Evolutionary conservation across 768 basidiomycete genomes (phyloP), one percentile per base, ranked within the genome.

Genomic region (Russula olivacea): DNA sequence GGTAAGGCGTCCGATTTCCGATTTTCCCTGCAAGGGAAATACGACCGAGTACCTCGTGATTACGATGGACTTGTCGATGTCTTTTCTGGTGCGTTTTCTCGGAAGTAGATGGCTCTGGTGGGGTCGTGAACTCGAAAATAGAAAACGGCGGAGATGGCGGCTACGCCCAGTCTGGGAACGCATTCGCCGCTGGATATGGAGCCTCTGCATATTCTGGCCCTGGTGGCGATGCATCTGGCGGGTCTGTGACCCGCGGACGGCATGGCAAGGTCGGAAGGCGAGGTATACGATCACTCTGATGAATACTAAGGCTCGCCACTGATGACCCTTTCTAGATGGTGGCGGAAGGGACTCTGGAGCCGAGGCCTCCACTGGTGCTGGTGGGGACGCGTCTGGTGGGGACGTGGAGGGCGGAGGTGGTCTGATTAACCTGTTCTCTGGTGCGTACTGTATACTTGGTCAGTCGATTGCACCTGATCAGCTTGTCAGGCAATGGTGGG

Each of bases 321-420:
- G 43, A 63, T 23, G 43, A 3, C 30, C 28, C 0, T 17, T 45
- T 8, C 28, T 28, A 59, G 57, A 41, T 25, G 58, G 19, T 10
- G 11, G 21, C 47, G 30, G 8, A 21, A 38, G 12, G 34, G 14
- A 43, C 23, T 50, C 58, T 14, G 58, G 58, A 38, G 40, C 63
- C 19, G 30, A 41, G 8, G 61, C 62, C 10, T 45, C 59, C 58
- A 28, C 57, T 32, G 65, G 65, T 51, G 6, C 34, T 4, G 62
- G 62, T 55, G 65, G 65, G 15, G 17, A 66, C n/a, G 65, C 62
- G 28, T 53, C 61, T 17, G 65, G 65, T 23, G 65, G 65, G 32
- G 34, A 45, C 21, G 62, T 40, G 14, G 28, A 55, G 8, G 62
- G 54, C 11, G 23, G 17, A 9, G 56, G 23, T 36, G 62, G 62